phyloP scores from a whole-genome alignment of 768 basidiomycete genomes.

The Hemileccinum impolitum region DNA sequence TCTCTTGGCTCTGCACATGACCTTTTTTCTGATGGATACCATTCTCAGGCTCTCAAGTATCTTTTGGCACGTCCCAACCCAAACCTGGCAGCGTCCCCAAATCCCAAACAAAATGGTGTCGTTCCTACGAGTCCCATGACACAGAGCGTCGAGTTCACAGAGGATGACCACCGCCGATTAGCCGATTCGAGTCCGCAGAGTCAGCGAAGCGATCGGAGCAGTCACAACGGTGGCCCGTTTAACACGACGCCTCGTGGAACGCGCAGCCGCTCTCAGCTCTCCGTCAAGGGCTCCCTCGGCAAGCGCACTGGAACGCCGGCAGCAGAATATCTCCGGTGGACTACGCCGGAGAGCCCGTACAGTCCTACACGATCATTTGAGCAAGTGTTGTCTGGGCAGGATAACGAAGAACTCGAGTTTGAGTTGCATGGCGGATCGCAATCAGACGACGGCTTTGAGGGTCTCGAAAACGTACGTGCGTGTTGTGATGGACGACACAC shows the following conservation, averaged over 20 bases:
- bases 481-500: conserved; percentile 89
- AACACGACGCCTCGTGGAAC: conserved; percentile 75
- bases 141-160: conserved; percentile 39
- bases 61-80: conserved; percentile 72
- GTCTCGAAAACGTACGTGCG: conserved; percentile 91
- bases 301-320: conserved; percentile 92
- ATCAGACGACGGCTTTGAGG: conserved; percentile 83
- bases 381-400: conserved; percentile 40
- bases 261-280: conserved; percentile 77
- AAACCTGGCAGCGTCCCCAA: conserved; percentile 19
- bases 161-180: conserved; percentile 49
- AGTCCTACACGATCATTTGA: conserved; percentile 73
- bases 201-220: conserved; percentile 65
- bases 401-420: conserved; percentile 73
- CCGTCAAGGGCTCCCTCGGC: conserved; percentile 64
- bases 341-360: conserved; percentile 68
- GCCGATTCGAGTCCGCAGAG: conserved; percentile 65
- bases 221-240: conserved; percentile 59
- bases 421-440: conserved; percentile 73
- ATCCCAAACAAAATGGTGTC: conserved; percentile 29
- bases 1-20: conserved; percentile 4
- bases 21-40: conserved; percentile 8
- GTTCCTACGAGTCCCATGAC: conserved; percentile 51
- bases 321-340: conserved; percentile 84
- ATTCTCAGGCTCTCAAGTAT: conserved; percentile 80